These are phyloP conservation scores for Aspergillus biplanus DNA, from an alignment of 495 filamentous ascomycete genomes.

Conservation along the genomic window DNA sequence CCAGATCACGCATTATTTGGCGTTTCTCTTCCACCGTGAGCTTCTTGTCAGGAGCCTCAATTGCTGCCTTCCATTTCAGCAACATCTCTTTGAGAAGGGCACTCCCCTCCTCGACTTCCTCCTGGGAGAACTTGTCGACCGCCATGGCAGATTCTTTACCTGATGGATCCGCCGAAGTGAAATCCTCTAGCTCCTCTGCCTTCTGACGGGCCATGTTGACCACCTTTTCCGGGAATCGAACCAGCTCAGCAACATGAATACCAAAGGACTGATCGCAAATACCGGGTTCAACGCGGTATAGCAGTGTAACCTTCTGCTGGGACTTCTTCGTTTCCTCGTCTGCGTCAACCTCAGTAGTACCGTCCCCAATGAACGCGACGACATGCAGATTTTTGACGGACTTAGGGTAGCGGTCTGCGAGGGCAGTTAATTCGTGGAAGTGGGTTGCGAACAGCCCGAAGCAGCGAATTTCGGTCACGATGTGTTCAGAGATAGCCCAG, in stretches of 20 bases:
- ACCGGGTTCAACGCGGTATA: conserved; percentile 94
- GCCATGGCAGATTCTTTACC: conserved; percentile 50
- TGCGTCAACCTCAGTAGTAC: conserved; percentile 30
- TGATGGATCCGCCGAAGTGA: conserved; percentile 66
- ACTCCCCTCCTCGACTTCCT: conserved; percentile 92
- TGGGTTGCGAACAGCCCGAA: conserved; percentile 96
- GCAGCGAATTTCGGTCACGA: conserved; percentile 90
- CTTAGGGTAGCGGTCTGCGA: conserved; percentile 80
- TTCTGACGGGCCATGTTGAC: conserved; percentile 98
- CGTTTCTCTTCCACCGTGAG: conserved; percentile 81
- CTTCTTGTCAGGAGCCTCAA: conserved; percentile 57
- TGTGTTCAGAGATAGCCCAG: conserved; percentile 98
- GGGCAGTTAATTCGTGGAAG: conserved; percentile 95
- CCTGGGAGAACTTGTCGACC: conserved; percentile 66
- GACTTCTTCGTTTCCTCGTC: conserved; percentile 55
- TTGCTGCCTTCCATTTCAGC: conserved; percentile 84
- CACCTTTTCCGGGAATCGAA: conserved; percentile 96
- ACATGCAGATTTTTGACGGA: conserved; percentile 90
- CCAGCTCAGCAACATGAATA: conserved; percentile 97
- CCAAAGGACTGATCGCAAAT: conserved; percentile 97
- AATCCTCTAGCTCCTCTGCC: conserved; percentile 97
- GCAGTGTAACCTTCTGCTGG: conserved; percentile 83
- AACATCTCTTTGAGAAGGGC: conserved; percentile 83
- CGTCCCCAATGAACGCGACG: conserved; percentile 86
- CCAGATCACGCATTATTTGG: conserved; percentile 75